These are phyloP conservation scores for Nemania abortiva DNA, from an alignment of 2,329 filamentous ascomycete species.

Conservation along the genomic window DNA sequence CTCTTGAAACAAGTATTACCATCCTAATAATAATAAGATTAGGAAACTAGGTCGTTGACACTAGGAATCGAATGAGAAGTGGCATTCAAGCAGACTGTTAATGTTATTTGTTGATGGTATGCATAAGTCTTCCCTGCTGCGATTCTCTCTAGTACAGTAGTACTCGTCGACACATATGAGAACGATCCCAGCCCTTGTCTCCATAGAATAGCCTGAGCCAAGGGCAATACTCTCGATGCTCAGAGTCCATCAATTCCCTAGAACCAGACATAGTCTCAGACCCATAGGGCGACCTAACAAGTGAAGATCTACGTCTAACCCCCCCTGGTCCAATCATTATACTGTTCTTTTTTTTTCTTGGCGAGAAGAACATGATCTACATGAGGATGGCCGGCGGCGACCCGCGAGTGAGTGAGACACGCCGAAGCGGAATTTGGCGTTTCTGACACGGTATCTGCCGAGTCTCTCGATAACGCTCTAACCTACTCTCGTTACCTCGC, in stretches of 20 bases:
- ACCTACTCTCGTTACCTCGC: not conserved
- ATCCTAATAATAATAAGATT: not conserved
- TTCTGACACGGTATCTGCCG: constrained; percentile 42
- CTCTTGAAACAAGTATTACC: not conserved
- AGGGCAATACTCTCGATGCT: not conserved
- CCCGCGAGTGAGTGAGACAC: constrained; percentile 31
- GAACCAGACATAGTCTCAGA: too few species aligned
- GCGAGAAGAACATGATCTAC: not conserved
- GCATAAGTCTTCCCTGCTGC: too few species aligned
- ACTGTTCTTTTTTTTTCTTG: not conserved
- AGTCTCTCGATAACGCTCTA: not conserved
- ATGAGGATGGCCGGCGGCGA: constrained; percentile 10
- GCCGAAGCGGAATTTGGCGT: constrained; percentile 46
- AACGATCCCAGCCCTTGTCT: too few species aligned
- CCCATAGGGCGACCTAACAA: not conserved
- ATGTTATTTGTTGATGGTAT: not conserved
- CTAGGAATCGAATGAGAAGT: not conserved
- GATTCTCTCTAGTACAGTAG: too few species aligned
- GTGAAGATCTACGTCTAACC: not conserved
- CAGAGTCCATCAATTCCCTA: too few species aligned
- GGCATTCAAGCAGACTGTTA: not conserved
- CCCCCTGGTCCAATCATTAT: too few species aligned
- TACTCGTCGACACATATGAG: too few species aligned
- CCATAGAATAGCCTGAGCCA: too few species aligned
- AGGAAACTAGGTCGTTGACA: not conserved